Evolutionary conservation across 768 basidiomycete genomes (phyloP).

Genomic region (Leucosporidium creatinivorum): DNA sequence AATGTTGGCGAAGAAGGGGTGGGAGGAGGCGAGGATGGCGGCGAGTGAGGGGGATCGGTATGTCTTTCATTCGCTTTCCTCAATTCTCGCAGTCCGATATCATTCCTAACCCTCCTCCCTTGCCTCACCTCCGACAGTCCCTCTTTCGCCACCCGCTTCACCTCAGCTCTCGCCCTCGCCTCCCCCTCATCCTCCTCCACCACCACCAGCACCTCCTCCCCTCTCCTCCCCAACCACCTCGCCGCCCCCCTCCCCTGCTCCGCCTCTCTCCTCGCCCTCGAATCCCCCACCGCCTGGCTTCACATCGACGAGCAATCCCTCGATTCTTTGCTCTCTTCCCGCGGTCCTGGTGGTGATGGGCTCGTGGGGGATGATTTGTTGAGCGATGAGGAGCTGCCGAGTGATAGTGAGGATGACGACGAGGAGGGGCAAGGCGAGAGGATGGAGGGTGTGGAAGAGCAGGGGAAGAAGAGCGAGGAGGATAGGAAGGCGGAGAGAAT

Average conservation of each 20-base stretch:
- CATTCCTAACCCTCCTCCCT: neutral
- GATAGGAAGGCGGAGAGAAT: conserved; percentile 44
- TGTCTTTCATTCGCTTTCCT: neutral
- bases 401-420: conserved; percentile 30
- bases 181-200: conserved; percentile 13
- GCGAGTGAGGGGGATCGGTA: conserved; percentile 54
- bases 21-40: conserved; percentile 49
- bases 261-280: conserved; percentile 40
- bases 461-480: conserved; percentile 31
- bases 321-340: conserved; percentile 31
- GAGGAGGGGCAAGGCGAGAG: conserved; percentile 22
- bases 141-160: conserved; percentile 69
- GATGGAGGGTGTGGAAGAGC: conserved; percentile 32
- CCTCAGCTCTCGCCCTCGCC: conserved; percentile 52
- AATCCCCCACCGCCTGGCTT: conserved; percentile 81
- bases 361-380: conserved; percentile 42
- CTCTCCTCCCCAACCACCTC: conserved; percentile 35
- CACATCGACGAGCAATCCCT: conserved; percentile 38
- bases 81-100: too few species aligned
- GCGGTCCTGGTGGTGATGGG: conserved; percentile 8
- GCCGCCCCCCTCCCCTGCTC: neutral
- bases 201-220: conserved; percentile 25
- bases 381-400: too few species aligned
- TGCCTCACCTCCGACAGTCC: too few species aligned
- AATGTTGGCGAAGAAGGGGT: conserved; percentile 59